Percentiles rank a stretch among this genome's conserved stretches.
Evolutionary conservation across 2,329 filamentous ascomycete genomes (phyloP).

Genomic region (Neopestalotiopsis sp.): DNA sequence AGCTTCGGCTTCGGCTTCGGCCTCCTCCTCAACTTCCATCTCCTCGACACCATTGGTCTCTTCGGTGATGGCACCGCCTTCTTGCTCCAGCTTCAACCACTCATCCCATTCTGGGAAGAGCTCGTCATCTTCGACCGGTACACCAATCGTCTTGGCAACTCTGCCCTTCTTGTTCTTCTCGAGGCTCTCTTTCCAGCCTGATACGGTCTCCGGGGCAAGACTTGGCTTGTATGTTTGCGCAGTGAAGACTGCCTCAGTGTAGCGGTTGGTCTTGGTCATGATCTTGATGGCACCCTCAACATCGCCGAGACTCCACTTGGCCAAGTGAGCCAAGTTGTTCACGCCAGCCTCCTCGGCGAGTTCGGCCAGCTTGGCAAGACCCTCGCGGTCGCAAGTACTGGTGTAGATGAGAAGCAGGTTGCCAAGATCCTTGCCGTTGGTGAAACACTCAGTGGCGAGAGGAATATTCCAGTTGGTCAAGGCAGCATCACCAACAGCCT

Average conservation of each 20-base stretch:
- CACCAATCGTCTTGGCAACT: conserved; percentile 81
- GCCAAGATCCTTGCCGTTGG: conserved; percentile 86
- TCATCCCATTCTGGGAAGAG: conserved; percentile 97
- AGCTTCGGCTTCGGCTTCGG: conserved; percentile 22
- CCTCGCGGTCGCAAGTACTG: conserved; percentile 79
- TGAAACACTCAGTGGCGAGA: conserved; percentile 92
- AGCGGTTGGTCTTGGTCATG: conserved; percentile 77
- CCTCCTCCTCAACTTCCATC: conserved; percentile 31
- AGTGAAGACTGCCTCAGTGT: conserved; percentile 88
- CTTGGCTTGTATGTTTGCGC: conserved; percentile 95
- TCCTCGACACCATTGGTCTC: conserved; percentile 32
- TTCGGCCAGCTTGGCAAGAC: conserved; percentile 72
- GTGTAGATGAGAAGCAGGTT: conserved; percentile 88
- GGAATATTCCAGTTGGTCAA: conserved; percentile 84
- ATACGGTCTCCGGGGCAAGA: conserved; percentile 69
- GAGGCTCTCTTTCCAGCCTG: conserved; percentile 81
- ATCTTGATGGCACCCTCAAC: conserved; percentile 81
- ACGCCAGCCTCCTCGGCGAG: conserved; percentile 79
- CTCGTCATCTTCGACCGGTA: conserved; percentile 82
- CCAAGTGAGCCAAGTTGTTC: conserved; percentile 93
- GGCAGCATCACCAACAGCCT: conserved; percentile 92
- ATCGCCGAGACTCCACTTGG: conserved; percentile 86
- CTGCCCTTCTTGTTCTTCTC: conserved; percentile 87
- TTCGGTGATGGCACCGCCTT: conserved; percentile 58
- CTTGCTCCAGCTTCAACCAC: conserved; percentile 80